Evolutionary conservation across 2,329 filamentous ascomycete species (phyloP), one percentile per base, ranked within the genome.

Genomic region (Plectosphaerella sp.): DNA sequence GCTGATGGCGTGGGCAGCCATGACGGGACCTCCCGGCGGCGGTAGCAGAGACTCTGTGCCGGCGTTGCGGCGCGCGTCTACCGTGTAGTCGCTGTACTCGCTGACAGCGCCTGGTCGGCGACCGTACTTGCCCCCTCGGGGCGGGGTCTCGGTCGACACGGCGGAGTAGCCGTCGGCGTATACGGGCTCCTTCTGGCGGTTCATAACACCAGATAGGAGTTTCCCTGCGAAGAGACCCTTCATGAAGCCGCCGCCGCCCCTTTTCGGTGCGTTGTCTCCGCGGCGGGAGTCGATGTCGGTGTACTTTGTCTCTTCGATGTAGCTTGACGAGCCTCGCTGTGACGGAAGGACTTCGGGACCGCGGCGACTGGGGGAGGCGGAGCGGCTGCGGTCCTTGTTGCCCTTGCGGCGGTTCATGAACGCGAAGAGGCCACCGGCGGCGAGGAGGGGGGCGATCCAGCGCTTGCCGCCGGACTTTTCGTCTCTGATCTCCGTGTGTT

Each of bases 251-350:
- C 41, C 41, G 4, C 74, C 72, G 37, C 72, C 66, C 28, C 3
- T 33, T 33, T 33, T 33, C 4, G 28, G 28, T 5, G 28, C 28
- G 52, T 63, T 67, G 61, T 65, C 61, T 58, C 51, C 61, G 73
- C 22, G 70, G 71, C 25, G 58, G 47, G 45, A 61, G 52, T 58
- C 59, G 8, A 58, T 53, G n/a, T 84, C 78, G 0, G 79, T 80
- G 52, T 80, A 79, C 64, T 91, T 89, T 58, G 91, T 86, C 39
- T 87, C 80, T 35, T 79, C 72, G 18, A 74, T 69, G 57, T 83
- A 85, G 49, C 83, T 87, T 5, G 74, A 75, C 0, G 82, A 85
- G 3, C 66, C 73, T 33, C 73, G 70, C 42, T 78, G 72, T 0
- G 80, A 83, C 1, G 79, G 69, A 10, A 82, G 61, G 2, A 80